Evolutionary conservation across 208 protist genomes (phyloP).

Genomic region (Phytomonas sp.): DNA sequence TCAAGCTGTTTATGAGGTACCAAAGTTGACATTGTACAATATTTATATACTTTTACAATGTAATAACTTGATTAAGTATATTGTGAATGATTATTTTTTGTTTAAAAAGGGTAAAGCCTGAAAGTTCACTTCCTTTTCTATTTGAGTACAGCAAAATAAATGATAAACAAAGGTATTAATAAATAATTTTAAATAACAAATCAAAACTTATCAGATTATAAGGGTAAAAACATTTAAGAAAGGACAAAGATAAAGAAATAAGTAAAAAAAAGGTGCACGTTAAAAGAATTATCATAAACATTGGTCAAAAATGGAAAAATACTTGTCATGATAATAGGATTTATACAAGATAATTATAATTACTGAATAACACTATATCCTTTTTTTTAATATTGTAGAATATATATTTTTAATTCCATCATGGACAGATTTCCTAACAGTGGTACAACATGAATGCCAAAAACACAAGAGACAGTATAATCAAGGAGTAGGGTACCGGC

Average conservation of each 20-base stretch:
- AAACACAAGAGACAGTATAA: not conserved
- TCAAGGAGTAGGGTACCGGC: not conserved
- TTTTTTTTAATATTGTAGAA: not conserved
- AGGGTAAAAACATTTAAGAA: constrained; percentile 5
- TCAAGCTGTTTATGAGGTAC: constrained; percentile 19
- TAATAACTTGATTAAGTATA: not conserved
- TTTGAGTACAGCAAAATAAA: not conserved
- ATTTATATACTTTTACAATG: not conserved
- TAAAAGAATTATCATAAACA: not conserved
- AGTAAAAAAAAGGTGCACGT: constrained; percentile 6
- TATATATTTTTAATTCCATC: not conserved
- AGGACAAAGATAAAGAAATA: constrained; percentile 15
- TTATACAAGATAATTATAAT: not conserved
- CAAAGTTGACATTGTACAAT: not conserved
- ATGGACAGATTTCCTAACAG: not conserved
- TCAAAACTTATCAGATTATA: constrained; percentile 5
- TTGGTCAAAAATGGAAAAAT: not conserved
- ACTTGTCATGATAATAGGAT: not conserved
- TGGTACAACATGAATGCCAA: not conserved
- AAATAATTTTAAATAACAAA: constrained; percentile 6
- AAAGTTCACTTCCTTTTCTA: not conserved
- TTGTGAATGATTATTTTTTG: not conserved
- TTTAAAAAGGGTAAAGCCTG: not conserved
- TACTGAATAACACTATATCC: not conserved
- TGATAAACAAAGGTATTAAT: constrained; percentile 4